Percentiles rank a stretch among this genome's conserved stretches.
These are phyloP conservation scores for Populus pruinosa DNA, from an alignment of 345 rosid species.

Conservation along the genomic window DNA sequence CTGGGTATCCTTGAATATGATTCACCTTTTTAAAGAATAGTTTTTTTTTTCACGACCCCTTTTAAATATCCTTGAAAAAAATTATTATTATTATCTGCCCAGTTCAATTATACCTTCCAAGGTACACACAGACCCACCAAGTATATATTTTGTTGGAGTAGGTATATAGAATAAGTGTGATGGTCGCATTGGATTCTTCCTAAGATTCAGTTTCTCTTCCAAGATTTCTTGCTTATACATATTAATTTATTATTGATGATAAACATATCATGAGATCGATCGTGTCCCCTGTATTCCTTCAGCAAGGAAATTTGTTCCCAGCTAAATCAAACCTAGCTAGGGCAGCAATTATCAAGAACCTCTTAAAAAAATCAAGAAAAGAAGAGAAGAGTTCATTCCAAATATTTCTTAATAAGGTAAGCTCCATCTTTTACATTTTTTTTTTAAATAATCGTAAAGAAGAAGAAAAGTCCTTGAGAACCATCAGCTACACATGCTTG, in stretches of 20 bases:
- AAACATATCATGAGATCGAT: neutral
- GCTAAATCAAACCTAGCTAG: too few species aligned
- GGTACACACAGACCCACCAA: too few species aligned
- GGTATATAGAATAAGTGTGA: neutral
- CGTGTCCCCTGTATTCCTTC: neutral
- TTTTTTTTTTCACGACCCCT: too few species aligned
- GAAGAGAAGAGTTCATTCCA: neutral
- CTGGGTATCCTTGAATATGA: neutral
- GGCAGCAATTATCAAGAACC: neutral
- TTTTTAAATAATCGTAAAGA: too few species aligned
- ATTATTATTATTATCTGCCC: too few species aligned
- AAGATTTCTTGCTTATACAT: neutral
- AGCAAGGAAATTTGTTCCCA: neutral
- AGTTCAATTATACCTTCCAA: neutral
- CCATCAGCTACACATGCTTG: neutral
- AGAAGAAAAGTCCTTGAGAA: neutral
- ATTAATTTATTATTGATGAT: too few species aligned
- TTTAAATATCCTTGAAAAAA: too few species aligned
- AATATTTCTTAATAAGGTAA: neutral
- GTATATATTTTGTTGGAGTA: neutral
- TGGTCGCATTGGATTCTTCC: neutral
- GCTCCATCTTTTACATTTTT: neutral
- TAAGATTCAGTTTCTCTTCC: neutral
- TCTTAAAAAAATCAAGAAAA: too few species aligned
- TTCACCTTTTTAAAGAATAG: too few species aligned